Base-by-base conservation (phyloP, 192 early-diverging fungal species). In the Umbelopsis ramanniana region DNA sequence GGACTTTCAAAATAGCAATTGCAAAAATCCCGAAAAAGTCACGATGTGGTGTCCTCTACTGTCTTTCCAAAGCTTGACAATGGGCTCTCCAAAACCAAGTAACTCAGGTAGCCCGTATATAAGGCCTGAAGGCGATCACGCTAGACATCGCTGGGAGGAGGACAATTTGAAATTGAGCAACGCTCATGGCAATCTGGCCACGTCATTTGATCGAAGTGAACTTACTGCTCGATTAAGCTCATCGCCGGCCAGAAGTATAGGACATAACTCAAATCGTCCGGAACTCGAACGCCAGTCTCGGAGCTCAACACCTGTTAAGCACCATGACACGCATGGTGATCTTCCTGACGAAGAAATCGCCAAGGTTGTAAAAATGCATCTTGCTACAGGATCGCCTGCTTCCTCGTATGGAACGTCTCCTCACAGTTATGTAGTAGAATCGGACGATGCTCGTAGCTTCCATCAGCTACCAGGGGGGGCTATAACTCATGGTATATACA, bases 401-500 rank as follows among this genome's bases (percentile, higher is more conserved):
- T 66, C 72, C n/a, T 67, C 68, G 6, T 38, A 77, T 12, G 54
- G 72, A 21, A 72, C 50, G 26, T 72, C 71, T 6, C 43, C 60
- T 4, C 55, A 67, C 29, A 72, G 78, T 17, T 80, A 85, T 40
- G 79, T 83, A 23, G 75, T 35, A 70, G 24, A 57, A 45, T 57
- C 70, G 14, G 52, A 71, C 68, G 46, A 72, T 69, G 29, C 73
- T 72, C 60, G 76, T 10, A 83, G 72, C 21, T 76, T 79, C 19
- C 86, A 88, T 73, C 86, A 82, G 46, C 71, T 93, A 29, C 83
- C 85, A 22, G 90, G 90, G 35, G 94, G 91, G 35, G 90, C 92
- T 69, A 92, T 91, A 70, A 95, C 96, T 4, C 89, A 92, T 66
- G 90, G 95, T 66, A 91, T 97, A 69, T 97, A 97, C 79, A 90